Conservation (phyloP, 73 alveolate species). For the Paraurostyla sp. region DNA sequence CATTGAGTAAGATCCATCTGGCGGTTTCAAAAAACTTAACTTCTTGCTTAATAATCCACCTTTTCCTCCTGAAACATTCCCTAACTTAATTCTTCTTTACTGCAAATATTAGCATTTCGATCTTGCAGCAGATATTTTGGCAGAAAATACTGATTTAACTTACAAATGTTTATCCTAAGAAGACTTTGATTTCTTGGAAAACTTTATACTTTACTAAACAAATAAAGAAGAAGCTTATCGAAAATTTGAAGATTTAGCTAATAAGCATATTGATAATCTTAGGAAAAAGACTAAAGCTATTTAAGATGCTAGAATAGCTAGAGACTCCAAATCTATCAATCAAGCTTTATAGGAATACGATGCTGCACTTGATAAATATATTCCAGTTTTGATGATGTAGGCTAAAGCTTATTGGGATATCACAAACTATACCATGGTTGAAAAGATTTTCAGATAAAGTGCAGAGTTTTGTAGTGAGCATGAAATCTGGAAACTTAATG, state of each 20-base stretch:
- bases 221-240: conserved; percentile 98
- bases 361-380: conserved; percentile 93
- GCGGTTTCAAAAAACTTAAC: conserved; percentile 95
- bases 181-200: conserved; percentile 97
- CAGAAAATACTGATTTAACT: conserved; percentile 97
- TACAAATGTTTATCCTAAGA: conserved; percentile 91
- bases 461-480: conserved; percentile 99
- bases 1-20: conserved; percentile 98
- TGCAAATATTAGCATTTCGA: conserved; percentile 98
- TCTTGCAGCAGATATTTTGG: conserved; percentile 96
- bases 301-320: conserved; percentile 94
- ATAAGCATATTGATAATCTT: conserved; percentile 94
- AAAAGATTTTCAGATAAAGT: conserved; percentile 96
- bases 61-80: conserved; percentile 99
- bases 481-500: conserved; percentile 96
- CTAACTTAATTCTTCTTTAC: conserved; percentile 95
- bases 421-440: conserved; percentile 97
- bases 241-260: conserved; percentile 96
- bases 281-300: conserved; percentile 95
- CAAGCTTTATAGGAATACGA: conserved; percentile 94
- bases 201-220: conserved; percentile 94
- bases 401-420: conserved; percentile 99
- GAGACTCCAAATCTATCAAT: conserved; percentile 95
- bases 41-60: conserved; percentile 96
- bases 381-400: conserved; percentile 98